phyloP scores from a whole-genome alignment of 2,329 filamentous ascomycete genomes.

The Aspergillus sp. region DNA sequence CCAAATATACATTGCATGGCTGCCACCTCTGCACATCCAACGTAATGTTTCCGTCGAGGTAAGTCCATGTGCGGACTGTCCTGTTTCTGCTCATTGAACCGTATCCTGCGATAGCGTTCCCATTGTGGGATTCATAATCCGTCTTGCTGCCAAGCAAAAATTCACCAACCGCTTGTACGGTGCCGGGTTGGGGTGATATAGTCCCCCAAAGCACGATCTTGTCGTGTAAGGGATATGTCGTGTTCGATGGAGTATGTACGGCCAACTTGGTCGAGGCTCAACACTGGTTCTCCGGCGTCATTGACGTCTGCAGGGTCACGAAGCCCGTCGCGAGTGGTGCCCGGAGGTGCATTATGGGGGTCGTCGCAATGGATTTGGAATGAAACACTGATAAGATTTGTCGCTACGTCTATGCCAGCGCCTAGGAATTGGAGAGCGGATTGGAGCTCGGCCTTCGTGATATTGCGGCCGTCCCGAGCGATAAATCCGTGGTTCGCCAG shows the following conservation, averaged over 20 bases:
- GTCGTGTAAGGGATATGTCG: slow-evolving; percentile 16
- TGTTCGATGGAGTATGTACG: slow-evolving; percentile 16
- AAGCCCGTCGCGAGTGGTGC: slow-evolving; percentile 5
- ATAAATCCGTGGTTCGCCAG: slow-evolving; percentile 19
- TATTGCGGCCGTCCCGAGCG: slow-evolving; percentile 13
- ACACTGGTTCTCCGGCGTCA: slow-evolving; percentile 4
- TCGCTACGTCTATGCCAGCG: slow-evolving; percentile 4
- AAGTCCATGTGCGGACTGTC: slow-evolving; percentile 9
- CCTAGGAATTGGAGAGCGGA: slow-evolving; percentile 12
- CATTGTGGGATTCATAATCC: slow-evolving; percentile 4
- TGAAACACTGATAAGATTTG: slow-evolving; percentile 6
- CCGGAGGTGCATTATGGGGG: slow-evolving; percentile 1
- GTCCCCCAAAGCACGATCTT: slow-evolving; percentile 17
- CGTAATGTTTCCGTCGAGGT: slow-evolving; percentile 5
- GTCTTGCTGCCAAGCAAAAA: not conserved
- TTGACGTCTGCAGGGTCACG: slow-evolving; percentile 14
- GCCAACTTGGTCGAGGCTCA: slow-evolving; percentile 16
- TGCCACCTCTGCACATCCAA: slow-evolving; percentile 12
- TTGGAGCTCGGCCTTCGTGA: slow-evolving; percentile 11
- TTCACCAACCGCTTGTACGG: slow-evolving; percentile 6
- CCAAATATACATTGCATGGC: slow-evolving; percentile 13
- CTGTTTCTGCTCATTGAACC: slow-evolving; percentile 9
- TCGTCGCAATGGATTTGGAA: slow-evolving; percentile 16
- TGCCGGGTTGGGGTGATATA: slow-evolving; percentile 5
- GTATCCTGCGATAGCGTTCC: slow-evolving; percentile 10